Evolutionary conservation across 2,329 filamentous ascomycete genomes (phyloP), one percentile per base, ranked within the genome.

Genomic region (Trichophyton schoenleinii): DNA sequence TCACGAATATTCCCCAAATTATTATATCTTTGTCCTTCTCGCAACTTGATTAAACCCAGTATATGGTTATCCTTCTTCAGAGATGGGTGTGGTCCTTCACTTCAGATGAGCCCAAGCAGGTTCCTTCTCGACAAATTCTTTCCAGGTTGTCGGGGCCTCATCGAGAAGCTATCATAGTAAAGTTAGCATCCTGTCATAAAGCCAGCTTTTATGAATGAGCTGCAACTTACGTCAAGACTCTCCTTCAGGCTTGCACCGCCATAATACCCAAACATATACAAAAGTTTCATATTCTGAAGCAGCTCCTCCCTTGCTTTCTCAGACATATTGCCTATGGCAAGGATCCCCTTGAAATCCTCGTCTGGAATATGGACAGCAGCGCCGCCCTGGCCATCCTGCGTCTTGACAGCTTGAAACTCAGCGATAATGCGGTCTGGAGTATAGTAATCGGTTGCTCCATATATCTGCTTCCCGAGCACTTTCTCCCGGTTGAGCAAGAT

Each of bases 191-290:
- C 36, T 13, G 22, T 11, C 20, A 9, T 11, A 22, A 25, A 9
- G 31, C 28, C 20, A 38, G 20, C 3, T 44, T 15, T 28, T 2
- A 41, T 9, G 59, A 18, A 11, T 13, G 11, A 38, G 13, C 34
- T 22, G 57, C 69, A 68, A 18, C 71, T 48, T 57, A 71, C 60
- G 28, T 66, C 63, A 22, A 67, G 63, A 25, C 66, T 71, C 4
- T 67, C 64, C 7, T 66, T 64, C 22, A 72, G 61, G 34, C 63
- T 61, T 22, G 65, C 77, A 8, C 79, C 78, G 3, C 75, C 77
- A 66, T 76, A 84, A 64, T 84, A 84, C 0, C 81, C 81, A 34
- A 75, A 79, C 22, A 79, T 74, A 60, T 78, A 73, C 62, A 83
- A 69, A 55, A 84, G 71, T 46, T 77, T 70, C 69, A 81, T 77